Conservation (phyloP, 768 basidiomycete genomes). For the Tephrocybe sp. region DNA sequence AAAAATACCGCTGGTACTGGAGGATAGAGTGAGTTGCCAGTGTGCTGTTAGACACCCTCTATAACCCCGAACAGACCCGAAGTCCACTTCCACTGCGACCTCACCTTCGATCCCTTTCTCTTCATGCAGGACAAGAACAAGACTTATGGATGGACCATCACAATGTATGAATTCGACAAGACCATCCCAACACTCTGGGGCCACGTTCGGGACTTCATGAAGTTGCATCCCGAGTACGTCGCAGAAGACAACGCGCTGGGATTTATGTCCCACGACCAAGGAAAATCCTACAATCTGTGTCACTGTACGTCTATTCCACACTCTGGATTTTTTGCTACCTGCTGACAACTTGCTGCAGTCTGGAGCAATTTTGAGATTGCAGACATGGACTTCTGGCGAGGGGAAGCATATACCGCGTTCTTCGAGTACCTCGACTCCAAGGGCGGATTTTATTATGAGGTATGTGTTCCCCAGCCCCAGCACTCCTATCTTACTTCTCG, state of each 20-base stretch:
- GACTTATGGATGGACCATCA: constrained; percentile 76
- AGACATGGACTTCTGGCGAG: constrained; percentile 66
- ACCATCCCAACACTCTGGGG: constrained; percentile 83
- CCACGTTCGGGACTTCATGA: constrained; percentile 64
- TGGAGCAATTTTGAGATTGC: constrained; percentile 79
- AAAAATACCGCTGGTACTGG: constrained; percentile 80
- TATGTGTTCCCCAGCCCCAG: constrained; percentile 35
- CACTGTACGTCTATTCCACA: constrained; percentile 56
- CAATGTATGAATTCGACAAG: constrained; percentile 71
- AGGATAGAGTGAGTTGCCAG: constrained; percentile 37
- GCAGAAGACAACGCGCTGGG: constrained; percentile 59
- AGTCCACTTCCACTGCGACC: constrained; percentile 76
- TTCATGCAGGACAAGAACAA: constrained; percentile 74
- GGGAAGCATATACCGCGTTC: constrained; percentile 60
- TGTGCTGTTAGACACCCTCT: constrained; percentile 24
- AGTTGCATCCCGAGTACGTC: constrained; percentile 53
- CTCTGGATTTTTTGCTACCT: constrained; percentile 28
- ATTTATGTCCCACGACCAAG: constrained; percentile 63
- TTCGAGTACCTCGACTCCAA: constrained; percentile 62
- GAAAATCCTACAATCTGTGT: constrained; percentile 51
- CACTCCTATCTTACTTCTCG: constrained; percentile 37
- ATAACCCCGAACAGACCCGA: constrained; percentile 48
- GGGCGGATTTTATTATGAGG: constrained; percentile 75
- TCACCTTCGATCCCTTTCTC: constrained; percentile 67
- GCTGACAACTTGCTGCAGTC: constrained; percentile 29